Conservation (phyloP, 352 stramenopile genomes). For the Phytophthora capsici region DNA sequence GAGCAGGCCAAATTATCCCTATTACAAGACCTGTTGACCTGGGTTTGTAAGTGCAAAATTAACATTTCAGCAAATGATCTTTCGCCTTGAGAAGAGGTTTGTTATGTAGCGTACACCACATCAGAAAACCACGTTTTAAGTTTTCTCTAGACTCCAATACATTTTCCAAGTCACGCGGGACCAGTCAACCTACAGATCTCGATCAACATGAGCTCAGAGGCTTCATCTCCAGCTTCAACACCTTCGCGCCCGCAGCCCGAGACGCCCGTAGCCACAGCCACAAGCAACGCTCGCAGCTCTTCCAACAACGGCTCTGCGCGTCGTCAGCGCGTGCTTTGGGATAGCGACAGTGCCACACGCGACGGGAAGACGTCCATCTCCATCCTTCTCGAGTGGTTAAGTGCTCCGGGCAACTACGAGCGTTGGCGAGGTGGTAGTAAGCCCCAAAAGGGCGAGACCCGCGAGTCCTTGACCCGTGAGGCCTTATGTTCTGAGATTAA, state of each 20-base stretch:
- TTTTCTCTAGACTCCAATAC: constrained; percentile 14
- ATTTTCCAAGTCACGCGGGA: constrained; percentile 8
- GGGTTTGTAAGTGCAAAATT: too few species aligned
- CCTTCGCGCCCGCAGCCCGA: too few species aligned
- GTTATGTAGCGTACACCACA: constrained; percentile 3
- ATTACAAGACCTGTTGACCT: too few species aligned
- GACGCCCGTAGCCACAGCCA: background rate
- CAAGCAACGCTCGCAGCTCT: background rate
- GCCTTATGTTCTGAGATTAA: constrained; percentile 80
- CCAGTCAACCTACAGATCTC: constrained; percentile 9
- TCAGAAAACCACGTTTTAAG: background rate
- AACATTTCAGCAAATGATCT: too few species aligned
- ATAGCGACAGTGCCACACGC: constrained; percentile 66
- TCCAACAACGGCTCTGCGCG: constrained; percentile 17
- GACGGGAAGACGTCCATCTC: constrained; percentile 79
- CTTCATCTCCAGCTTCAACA: constrained; percentile 23
- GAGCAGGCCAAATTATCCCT: too few species aligned
- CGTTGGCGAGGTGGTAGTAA: constrained; percentile 58
- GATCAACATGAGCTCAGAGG: constrained; percentile 12
- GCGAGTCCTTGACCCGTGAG: constrained; percentile 71
- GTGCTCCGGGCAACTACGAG: constrained; percentile 64
- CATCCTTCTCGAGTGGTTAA: constrained; percentile 74
- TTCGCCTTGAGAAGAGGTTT: too few species aligned
- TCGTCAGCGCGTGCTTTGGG: constrained; percentile 79
- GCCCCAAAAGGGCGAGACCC: constrained; percentile 68